Percentiles rank a stretch among this genome's conserved stretches.
Conservation (phyloP, 1,139 yeast species). For the Pneumocystis oryctolagi region DNA sequence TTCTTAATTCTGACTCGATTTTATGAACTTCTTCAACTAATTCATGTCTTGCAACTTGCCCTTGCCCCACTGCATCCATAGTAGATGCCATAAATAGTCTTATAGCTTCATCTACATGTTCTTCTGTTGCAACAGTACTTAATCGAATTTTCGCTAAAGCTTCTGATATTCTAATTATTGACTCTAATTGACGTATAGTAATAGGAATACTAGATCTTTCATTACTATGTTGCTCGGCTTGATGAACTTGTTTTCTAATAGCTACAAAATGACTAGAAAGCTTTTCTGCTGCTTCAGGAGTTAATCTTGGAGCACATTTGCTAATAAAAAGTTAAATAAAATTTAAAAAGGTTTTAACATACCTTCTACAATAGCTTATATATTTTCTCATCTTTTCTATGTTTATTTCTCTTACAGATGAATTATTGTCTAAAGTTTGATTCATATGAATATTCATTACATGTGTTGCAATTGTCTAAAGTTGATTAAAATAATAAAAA, state of each 20-base stretch:
- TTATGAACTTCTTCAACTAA: constrained; percentile 54
- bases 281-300: constrained; percentile 80
- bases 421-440: constrained; percentile 36
- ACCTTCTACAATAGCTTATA: constrained; percentile 69
- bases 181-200: constrained; percentile 94
- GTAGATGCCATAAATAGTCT: constrained; percentile 91
- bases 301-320: constrained; percentile 82
- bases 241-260: constrained; percentile 70
- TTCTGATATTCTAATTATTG: constrained; percentile 90
- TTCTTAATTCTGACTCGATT: constrained; percentile 72
- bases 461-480: constrained; percentile 72
- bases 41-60: constrained; percentile 39
- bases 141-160: constrained; percentile 77
- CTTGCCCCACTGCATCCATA: constrained; percentile 92
- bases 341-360: not conserved
- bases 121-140: constrained; percentile 69
- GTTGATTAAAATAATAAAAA: not conserved
- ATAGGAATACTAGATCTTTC: constrained; percentile 94
- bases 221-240: constrained; percentile 64
- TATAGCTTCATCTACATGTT: constrained; percentile 91
- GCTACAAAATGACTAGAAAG: constrained; percentile 89
- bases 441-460: constrained; percentile 93
- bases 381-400: constrained; percentile 83
- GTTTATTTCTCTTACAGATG: constrained; percentile 63
- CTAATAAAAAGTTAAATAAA: not conserved